phyloP scores from a whole-genome alignment of 176 grass and related monocot species.

The Zoysia pacifica region DNA sequence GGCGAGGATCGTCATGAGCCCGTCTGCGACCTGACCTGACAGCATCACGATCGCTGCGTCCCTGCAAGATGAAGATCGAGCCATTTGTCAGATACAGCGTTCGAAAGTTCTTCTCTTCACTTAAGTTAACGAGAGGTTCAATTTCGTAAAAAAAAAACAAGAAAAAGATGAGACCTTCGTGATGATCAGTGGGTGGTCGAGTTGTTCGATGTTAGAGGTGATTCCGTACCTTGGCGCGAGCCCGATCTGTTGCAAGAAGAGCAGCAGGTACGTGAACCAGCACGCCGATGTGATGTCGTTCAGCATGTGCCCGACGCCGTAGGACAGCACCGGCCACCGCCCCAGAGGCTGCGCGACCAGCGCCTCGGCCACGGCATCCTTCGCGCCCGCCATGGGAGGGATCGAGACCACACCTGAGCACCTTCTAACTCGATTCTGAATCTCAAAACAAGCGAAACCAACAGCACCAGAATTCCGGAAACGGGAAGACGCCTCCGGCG shows the following conservation, averaged over 20 bases:
- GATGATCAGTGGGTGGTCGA: not conserved
- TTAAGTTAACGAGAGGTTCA: not conserved
- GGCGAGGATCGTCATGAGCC: conserved; percentile 57
- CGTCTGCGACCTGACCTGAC: conserved; percentile 71
- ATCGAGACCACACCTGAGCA: not conserved
- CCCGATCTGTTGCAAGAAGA: conserved; percentile 71
- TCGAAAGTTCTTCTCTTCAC: not conserved
- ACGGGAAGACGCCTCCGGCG: not conserved
- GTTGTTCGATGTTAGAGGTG: not conserved
- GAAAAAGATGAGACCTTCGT: too few relatives aligned
- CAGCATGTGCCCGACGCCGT: conserved; percentile 78
- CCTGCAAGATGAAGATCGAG: conserved; percentile 29
- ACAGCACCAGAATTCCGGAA: not conserved
- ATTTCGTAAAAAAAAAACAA: too few relatives aligned
- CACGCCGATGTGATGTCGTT: conserved; percentile 82
- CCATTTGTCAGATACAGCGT: not conserved
- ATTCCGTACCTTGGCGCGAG: conserved; percentile 58
- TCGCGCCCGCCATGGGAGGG: conserved; percentile 28
- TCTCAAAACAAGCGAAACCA: not conserved
- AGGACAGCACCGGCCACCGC: conserved; percentile 60
- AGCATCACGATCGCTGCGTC: conserved; percentile 72
- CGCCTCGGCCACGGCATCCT: conserved; percentile 36
- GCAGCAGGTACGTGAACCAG: conserved; percentile 77
- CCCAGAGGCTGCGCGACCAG: conserved; percentile 40
- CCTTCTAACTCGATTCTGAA: conserved; percentile 15